Conservation (phyloP, 2,329 filamentous ascomycete genomes). For the Drechslera avenae region DNA sequence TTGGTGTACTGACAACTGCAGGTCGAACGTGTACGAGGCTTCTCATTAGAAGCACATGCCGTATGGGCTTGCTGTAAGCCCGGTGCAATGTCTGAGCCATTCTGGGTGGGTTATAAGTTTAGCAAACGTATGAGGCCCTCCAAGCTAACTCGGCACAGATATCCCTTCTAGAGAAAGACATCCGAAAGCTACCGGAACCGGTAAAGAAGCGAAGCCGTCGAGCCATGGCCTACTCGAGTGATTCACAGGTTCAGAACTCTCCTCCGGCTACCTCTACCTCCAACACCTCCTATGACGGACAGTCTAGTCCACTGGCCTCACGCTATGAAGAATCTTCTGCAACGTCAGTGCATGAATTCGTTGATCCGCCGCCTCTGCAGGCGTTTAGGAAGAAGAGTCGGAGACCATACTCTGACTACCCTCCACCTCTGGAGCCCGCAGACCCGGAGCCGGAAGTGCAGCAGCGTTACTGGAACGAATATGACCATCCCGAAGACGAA, state of each 20-base stretch:
- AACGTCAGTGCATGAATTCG: constrained; percentile 43
- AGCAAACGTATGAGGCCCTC: no score
- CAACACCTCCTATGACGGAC: constrained; percentile 46
- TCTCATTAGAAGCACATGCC: constrained; percentile 60
- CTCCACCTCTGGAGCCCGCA: constrained; percentile 23
- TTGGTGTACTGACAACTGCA: constrained; percentile 31
- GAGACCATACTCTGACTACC: constrained; percentile 37
- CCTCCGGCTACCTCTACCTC: constrained; percentile 47
- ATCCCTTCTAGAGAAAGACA: constrained; percentile 55
- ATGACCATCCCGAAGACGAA: constrained; percentile 74
- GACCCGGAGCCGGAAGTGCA: constrained; percentile 25
- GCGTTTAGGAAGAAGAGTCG: constrained; percentile 53
- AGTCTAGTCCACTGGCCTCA: constrained; percentile 37
- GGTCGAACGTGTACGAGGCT: constrained; percentile 58
- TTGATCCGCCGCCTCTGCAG: constrained; percentile 48
- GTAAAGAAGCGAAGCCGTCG: constrained; percentile 37
- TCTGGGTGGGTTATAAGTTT: constrained; percentile 44
- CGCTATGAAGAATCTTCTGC: constrained; percentile 42
- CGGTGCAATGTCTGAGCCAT: constrained; percentile 52
- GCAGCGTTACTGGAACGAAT: constrained; percentile 79
- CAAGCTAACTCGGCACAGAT: constrained; percentile 13
- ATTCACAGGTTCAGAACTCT: constrained; percentile 31
- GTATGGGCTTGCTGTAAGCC: constrained; percentile 56
- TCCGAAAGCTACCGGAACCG: constrained; percentile 57
- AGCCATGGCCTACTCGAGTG: constrained; percentile 27